Conservation (phyloP, 768 basidiomycete species). For the Tremella fuciformis region DNA sequence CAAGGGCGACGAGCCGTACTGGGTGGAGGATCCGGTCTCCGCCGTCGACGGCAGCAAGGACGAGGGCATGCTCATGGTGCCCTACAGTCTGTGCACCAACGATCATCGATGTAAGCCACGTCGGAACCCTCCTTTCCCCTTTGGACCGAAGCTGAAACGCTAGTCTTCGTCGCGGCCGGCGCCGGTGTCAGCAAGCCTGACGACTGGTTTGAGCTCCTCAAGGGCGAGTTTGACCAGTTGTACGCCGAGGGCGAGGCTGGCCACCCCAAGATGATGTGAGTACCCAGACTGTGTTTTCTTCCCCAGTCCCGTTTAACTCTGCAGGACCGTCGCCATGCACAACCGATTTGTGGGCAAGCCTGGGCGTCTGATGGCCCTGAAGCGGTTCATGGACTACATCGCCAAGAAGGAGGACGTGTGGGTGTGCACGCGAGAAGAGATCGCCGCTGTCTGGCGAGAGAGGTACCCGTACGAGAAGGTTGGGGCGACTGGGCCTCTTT, state of each 20-base stretch:
- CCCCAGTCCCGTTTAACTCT: not conserved
- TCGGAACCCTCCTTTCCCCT: not conserved
- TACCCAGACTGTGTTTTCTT: not conserved
- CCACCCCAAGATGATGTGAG: constrained; percentile 37
- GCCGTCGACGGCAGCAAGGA: constrained; percentile 27
- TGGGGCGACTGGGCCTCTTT: constrained; percentile 13
- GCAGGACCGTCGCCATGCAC: constrained; percentile 40
- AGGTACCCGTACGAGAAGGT: constrained; percentile 30
- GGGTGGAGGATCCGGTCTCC: constrained; percentile 21
- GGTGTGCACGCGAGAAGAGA: constrained; percentile 33
- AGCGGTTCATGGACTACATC: constrained; percentile 38
- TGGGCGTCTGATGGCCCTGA: constrained; percentile 29
- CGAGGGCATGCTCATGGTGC: constrained; percentile 39
- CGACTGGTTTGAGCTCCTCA: constrained; percentile 29
- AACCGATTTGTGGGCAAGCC: constrained; percentile 40
- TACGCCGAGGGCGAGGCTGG: constrained; percentile 39
- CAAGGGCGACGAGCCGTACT: constrained; percentile 31
- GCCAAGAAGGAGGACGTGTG: constrained; percentile 29
- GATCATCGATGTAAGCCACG: constrained; percentile 29
- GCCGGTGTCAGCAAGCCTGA: constrained; percentile 26
- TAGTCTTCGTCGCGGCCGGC: constrained; percentile 22
- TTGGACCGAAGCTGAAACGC: not conserved
- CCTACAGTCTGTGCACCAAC: constrained; percentile 26
- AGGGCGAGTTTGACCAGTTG: constrained; percentile 31
- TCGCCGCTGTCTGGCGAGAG: constrained; percentile 30